phyloP scores from a whole-genome alignment of 1,284 basidiomycete species.

The Tilletia caries region DNA sequence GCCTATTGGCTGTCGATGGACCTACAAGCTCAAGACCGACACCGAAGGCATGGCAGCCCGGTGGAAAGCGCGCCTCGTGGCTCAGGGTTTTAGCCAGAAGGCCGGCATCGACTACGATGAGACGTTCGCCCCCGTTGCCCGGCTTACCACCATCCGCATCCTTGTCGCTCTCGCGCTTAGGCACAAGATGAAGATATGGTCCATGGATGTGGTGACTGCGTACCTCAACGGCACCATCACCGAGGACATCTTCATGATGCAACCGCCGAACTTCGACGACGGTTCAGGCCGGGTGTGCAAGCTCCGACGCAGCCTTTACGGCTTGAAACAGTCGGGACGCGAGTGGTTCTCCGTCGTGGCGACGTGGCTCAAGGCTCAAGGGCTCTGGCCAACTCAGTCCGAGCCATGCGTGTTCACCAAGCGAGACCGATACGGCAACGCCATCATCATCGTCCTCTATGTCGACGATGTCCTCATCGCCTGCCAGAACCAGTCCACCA shows the following conservation, averaged over 20 bases:
- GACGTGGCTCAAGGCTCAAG: neutral
- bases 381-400: neutral
- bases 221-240: conserved; percentile 4
- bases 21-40: neutral
- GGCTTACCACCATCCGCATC: neutral
- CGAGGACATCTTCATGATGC: neutral
- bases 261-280: neutral
- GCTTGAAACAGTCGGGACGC: neutral
- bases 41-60: neutral
- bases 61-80: no score
- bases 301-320: neutral
- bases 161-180: neutral
- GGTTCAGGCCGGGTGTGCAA: neutral
- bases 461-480: neutral
- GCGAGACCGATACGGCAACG: neutral
- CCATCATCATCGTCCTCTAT: neutral
- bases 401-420: neutral
- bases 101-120: no score
- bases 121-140: no score
- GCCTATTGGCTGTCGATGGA: neutral
- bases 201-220: conserved; percentile 1
- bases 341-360: neutral
- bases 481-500: neutral
- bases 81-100: no score
- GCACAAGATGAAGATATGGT: neutral